Evolutionary conservation across 257 asterid genomes (phyloP).

Genomic region (Marsdenia floribunda): DNA sequence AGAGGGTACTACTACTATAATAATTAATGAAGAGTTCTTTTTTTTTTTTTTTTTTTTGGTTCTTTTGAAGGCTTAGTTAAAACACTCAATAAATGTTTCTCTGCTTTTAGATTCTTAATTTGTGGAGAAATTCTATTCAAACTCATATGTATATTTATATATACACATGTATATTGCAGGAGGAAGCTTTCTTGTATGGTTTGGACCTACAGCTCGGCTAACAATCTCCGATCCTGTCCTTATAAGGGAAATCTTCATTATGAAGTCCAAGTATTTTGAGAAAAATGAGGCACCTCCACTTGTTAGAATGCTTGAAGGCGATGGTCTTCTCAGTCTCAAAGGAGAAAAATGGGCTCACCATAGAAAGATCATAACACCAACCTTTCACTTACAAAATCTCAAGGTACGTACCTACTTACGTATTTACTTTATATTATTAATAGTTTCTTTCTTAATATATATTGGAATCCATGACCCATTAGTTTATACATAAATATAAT

Average conservation of each 20-base stretch:
- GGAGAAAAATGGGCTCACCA: constrained; percentile 97
- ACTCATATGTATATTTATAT: no score
- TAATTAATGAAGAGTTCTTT: no score
- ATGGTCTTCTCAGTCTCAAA: constrained; percentile 67
- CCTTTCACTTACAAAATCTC: constrained; percentile 78
- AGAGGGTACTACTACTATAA: no score
- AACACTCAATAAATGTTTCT: no score
- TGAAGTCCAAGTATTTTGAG: constrained; percentile 74
- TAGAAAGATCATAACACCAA: constrained; percentile 69
- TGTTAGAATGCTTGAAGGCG: constrained; percentile 85
- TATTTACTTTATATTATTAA: background rate
- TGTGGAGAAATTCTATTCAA: no score
- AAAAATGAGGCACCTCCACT: constrained; percentile 69
- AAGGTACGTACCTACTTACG: constrained; percentile 36
- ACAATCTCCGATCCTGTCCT: constrained; percentile 66
- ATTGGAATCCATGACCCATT: no score
- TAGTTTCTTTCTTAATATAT: no score
- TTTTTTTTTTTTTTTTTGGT: no score
- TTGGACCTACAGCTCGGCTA: constrained; percentile 77
- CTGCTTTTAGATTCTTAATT: no score
- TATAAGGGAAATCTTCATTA: constrained; percentile 57
- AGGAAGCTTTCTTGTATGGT: constrained; percentile 70
- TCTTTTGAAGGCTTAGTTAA: no score
- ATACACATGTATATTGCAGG: constrained; percentile 37
- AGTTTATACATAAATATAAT: no score